Percentiles rank a stretch among this genome's conserved stretches.
Evolutionary conservation across 2,329 filamentous ascomycete genomes (phyloP).

Genomic region (Hymenoscyphus albidus): DNA sequence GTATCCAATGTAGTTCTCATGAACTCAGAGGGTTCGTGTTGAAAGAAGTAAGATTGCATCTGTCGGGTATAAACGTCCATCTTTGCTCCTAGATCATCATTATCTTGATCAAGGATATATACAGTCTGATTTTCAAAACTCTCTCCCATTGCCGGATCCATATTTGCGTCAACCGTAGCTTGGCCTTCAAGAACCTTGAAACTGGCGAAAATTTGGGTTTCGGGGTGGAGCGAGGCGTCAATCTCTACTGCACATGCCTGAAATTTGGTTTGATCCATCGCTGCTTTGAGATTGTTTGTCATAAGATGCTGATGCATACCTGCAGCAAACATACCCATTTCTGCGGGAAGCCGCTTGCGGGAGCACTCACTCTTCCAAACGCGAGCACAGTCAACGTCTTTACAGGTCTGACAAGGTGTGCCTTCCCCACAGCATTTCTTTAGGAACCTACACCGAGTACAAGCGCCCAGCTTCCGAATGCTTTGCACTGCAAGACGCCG

Average conservation of each 20-base stretch:
- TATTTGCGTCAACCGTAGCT: slow-evolving; percentile 33
- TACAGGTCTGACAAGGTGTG: slow-evolving; percentile 59
- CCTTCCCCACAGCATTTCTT: slow-evolving; percentile 64
- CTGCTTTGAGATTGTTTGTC: slow-evolving; percentile 53
- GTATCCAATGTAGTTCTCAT: slow-evolving; percentile 56
- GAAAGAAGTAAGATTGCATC: slow-evolving; percentile 54
- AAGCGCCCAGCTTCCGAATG: slow-evolving; percentile 61
- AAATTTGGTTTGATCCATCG: slow-evolving; percentile 49
- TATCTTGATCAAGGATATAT: slow-evolving; percentile 58
- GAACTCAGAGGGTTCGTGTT: slow-evolving; percentile 56
- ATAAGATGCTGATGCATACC: slow-evolving; percentile 61
- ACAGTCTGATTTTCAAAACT: slow-evolving; percentile 32
- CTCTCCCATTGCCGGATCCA: slow-evolving; percentile 34
- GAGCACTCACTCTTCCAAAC: slow-evolving; percentile 64
- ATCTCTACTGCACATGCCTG: slow-evolving; percentile 44
- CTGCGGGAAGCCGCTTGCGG: slow-evolving; percentile 57
- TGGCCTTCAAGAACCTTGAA: slow-evolving; percentile 32
- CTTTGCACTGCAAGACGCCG: slow-evolving; percentile 63
- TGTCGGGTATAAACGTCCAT: slow-evolving; percentile 59
- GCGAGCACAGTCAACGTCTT: slow-evolving; percentile 58
- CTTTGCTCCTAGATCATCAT: slow-evolving; percentile 55
- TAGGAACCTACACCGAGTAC: slow-evolving; percentile 61
- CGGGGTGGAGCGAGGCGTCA: slow-evolving; percentile 57
- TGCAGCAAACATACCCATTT: slow-evolving; percentile 60
- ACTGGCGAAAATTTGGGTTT: slow-evolving; percentile 36